A percentile compares a stretch with the other conserved stretches of the same genome.
Conservation (phyloP, 2,329 filamentous ascomycete genomes). For the Mariannaea elegans region DNA sequence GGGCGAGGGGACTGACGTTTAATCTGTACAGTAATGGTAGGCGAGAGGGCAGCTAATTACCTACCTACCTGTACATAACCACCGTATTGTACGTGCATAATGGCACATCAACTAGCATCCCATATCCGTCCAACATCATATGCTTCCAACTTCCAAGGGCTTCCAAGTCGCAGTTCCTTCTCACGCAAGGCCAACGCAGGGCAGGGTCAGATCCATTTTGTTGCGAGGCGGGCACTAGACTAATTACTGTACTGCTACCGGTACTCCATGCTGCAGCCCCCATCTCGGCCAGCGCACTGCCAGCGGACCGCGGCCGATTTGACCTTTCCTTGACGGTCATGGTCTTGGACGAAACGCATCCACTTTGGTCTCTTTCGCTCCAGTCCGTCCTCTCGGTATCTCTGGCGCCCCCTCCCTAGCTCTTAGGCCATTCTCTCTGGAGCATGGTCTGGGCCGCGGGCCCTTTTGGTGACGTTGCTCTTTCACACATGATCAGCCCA, state of each 20-base stretch:
- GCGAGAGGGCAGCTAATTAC: background rate
- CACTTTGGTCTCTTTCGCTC: background rate
- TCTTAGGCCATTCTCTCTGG: background rate
- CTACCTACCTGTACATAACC: too few relatives aligned
- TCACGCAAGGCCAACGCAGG: background rate
- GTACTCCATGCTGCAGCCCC: too few relatives aligned
- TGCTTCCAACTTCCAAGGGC: background rate
- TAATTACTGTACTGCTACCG: too few relatives aligned
- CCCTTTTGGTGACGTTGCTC: background rate
- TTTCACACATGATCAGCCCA: background rate
- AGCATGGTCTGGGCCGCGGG: background rate
- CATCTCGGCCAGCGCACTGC: conserved; percentile 9
- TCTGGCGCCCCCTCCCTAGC: background rate
- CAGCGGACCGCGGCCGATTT: conserved; percentile 2
- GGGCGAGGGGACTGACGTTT: conserved; percentile 3
- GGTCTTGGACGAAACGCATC: conserved; percentile 2
- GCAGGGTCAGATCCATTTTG: background rate
- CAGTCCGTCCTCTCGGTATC: conserved; percentile 10
- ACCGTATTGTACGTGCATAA: background rate
- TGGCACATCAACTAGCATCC: background rate
- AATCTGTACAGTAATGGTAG: background rate
- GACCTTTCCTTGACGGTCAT: conserved; percentile 7
- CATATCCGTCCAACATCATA: background rate
- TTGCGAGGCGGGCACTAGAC: conserved; percentile 12
- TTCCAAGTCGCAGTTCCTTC: background rate